Evolutionary conservation across 148 eudicot species (phyloP).

Genomic region (Camellia granthamiana): DNA sequence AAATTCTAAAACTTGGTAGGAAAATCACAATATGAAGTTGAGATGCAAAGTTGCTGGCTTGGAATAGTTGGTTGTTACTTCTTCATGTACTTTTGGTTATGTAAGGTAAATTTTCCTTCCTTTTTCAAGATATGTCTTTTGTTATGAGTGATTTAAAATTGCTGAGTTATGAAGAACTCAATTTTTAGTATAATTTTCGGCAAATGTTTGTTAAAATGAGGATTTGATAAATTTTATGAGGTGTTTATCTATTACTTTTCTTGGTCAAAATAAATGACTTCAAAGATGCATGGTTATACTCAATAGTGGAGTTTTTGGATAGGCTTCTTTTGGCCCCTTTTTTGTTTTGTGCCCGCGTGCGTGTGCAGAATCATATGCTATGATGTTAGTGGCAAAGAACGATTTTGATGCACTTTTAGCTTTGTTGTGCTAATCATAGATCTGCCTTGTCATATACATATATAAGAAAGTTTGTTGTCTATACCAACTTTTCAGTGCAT

Average conservation of each 20-base stretch:
- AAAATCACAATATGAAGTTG: slow-evolving; percentile 60
- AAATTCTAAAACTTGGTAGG: slow-evolving; percentile 36
- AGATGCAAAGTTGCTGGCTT: slow-evolving; percentile 72
- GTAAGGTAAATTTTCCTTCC: slow-evolving; percentile 10
- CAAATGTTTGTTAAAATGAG: background rate
- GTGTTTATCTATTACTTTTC: background rate
- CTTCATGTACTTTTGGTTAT: slow-evolving; percentile 7
- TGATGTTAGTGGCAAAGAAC: background rate
- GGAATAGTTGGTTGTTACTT: slow-evolving; percentile 44
- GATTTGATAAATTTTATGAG: background rate
- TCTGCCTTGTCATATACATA: background rate
- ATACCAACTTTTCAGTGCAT: background rate
- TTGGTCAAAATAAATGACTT: background rate
- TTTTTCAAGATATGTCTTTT: background rate
- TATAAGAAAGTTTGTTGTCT: background rate
- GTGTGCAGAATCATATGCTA: background rate
- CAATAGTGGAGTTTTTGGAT: background rate
- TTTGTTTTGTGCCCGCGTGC: background rate
- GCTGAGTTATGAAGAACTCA: background rate
- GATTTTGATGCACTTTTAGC: background rate
- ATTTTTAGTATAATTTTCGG: background rate
- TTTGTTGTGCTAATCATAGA: background rate
- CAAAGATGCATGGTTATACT: background rate
- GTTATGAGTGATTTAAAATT: background rate
- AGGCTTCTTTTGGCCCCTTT: background rate